phyloP scores from a whole-genome alignment of 495 filamentous ascomycete genomes.

The Aspergillus heteromorphus region DNA sequence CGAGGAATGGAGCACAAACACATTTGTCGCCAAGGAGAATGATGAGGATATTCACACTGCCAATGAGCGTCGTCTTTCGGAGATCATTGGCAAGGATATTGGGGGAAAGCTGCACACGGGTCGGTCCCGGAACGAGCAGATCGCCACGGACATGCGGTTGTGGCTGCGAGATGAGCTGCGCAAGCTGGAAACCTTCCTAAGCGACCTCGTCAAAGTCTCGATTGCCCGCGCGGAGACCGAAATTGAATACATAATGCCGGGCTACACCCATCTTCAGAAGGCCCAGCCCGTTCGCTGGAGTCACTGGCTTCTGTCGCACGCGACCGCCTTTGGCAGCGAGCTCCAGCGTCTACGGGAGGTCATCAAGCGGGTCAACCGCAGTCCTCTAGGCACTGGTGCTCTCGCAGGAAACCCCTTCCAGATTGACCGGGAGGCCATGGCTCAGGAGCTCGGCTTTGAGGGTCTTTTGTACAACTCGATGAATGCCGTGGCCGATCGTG shows the following conservation, averaged over 20 bases:
- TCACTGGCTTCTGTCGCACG: conserved; percentile 82
- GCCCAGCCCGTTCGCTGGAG: conserved; percentile 87
- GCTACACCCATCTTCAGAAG: conserved; percentile 88
- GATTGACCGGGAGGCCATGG: conserved; percentile 85
- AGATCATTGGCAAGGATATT: conserved; percentile 81
- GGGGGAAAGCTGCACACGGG: conserved; percentile 94
- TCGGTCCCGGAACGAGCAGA: conserved; percentile 87
- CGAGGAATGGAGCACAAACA: conserved; percentile 63
- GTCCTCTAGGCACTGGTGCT: conserved; percentile 79
- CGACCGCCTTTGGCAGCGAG: conserved; percentile 67
- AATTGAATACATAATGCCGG: conserved; percentile 58
- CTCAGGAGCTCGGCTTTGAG: conserved; percentile 82
- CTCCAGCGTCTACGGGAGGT: conserved; percentile 76
- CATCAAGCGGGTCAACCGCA: conserved; percentile 66
- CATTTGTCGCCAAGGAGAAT: conserved; percentile 41
- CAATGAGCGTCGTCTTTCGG: conserved; percentile 84
- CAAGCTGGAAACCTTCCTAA: conserved; percentile 63
- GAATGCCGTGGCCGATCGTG: conserved; percentile 76
- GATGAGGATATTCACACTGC: conserved; percentile 80
- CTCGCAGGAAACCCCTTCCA: conserved; percentile 89
- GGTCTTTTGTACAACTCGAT: conserved; percentile 79
- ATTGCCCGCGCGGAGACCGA: conserved; percentile 72
- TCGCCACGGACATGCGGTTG: conserved; percentile 88
- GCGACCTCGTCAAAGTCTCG: conserved; percentile 65
- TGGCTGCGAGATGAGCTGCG: conserved; percentile 80